Evolutionary conservation across 169 alveolate genomes (phyloP).

Genomic region (Plasmodium yoelii): DNA sequence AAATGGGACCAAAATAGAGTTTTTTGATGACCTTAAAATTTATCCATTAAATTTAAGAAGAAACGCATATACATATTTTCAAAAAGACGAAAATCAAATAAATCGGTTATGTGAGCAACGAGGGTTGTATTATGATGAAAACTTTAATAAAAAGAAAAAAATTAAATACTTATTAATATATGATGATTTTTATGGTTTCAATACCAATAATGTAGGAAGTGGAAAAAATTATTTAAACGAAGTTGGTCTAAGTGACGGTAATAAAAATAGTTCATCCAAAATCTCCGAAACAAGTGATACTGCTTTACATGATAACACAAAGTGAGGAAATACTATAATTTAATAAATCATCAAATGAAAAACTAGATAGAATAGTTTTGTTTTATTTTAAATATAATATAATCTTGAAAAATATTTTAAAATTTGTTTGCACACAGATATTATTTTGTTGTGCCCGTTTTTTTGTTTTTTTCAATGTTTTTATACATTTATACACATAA

Average conservation of each 20-base stretch:
- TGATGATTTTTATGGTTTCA: slow-evolving; percentile 50
- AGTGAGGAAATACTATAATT: background rate
- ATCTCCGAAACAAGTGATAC: background rate
- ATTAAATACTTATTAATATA: slow-evolving; percentile 58
- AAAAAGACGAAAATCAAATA: slow-evolving; percentile 39
- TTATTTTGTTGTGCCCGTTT: background rate
- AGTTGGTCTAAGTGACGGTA: slow-evolving; percentile 30
- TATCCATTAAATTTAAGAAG: slow-evolving; percentile 68
- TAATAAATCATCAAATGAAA: background rate
- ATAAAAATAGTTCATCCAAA: background rate
- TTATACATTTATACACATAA: background rate
- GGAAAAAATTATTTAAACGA: slow-evolving; percentile 13
- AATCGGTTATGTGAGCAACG: slow-evolving; percentile 69
- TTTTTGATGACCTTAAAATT: slow-evolving; percentile 52
- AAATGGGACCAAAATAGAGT: slow-evolving; percentile 61
- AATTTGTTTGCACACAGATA: background rate
- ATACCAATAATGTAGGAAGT: slow-evolving; percentile 15
- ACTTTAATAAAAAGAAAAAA: slow-evolving; percentile 47
- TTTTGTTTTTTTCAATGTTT: background rate
- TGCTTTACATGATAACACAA: background rate
- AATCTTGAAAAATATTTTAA: background rate
- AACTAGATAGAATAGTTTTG: background rate
- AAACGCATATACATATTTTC: slow-evolving; percentile 59
- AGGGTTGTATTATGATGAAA: slow-evolving; percentile 62
- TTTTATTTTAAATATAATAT: background rate